Evolutionary conservation across 1,284 basidiomycete species (phyloP).

Genomic region (Ceratorhiza oryzae-sativae): DNA sequence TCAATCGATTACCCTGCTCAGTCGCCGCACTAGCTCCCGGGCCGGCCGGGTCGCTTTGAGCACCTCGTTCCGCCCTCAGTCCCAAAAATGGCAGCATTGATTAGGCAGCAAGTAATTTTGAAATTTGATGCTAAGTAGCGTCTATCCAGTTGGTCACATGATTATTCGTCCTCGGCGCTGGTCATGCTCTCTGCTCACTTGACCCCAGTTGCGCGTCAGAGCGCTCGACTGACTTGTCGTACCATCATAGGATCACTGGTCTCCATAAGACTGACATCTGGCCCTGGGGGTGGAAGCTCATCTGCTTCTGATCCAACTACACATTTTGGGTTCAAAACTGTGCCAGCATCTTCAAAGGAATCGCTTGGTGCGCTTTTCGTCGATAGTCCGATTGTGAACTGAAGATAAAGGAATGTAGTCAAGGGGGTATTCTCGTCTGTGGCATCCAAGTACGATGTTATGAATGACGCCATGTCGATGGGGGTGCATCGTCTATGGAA

Average conservation of each 20-base stretch:
- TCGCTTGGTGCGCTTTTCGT: not conserved
- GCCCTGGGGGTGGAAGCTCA: not conserved
- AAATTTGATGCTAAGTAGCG: not conserved
- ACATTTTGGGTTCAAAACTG: constrained; percentile 92
- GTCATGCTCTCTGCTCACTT: constrained; percentile 1
- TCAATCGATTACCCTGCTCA: not conserved
- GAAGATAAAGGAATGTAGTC: constrained; percentile 56
- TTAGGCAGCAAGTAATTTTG: not conserved
- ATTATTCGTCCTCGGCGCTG: not conserved
- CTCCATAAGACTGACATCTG: not conserved
- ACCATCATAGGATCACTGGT: not conserved
- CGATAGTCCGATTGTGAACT: not conserved
- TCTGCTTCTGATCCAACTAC: constrained; percentile 56
- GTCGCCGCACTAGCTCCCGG: not conserved
- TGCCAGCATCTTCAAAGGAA: constrained; percentile 55
- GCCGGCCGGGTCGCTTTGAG: not conserved
- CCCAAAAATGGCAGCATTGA: not conserved
- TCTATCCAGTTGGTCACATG: not conserved
- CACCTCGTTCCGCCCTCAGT: too few relatives aligned
- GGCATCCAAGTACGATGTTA: constrained; percentile 94
- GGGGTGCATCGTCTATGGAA: constrained; percentile 99
- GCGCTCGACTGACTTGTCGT: not conserved
- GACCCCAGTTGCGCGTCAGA: not conserved
- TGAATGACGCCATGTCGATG: constrained; percentile 98
- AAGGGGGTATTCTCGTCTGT: constrained; percentile 95